A percentile compares a stretch with the other conserved stretches of the same genome.
Conservation (phyloP, 176 grass and related monocot species). For the Calamus simplicifolius region DNA sequence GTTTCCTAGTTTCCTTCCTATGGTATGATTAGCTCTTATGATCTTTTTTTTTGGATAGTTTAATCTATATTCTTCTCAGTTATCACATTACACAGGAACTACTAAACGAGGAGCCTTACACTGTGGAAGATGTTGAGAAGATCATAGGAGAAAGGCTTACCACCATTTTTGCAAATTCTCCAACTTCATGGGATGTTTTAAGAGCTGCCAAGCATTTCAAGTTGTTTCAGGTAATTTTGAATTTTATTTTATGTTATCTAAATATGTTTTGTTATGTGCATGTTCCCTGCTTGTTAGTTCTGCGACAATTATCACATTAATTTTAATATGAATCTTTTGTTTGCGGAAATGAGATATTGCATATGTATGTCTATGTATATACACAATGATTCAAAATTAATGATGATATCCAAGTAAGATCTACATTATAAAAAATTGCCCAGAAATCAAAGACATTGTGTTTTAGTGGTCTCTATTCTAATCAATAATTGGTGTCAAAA, state of each 20-base stretch:
- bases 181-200: constrained; percentile 78
- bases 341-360: too few relatives aligned
- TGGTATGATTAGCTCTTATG: not conserved
- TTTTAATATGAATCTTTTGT: too few relatives aligned
- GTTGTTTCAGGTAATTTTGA: constrained; percentile 58
- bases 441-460: too few relatives aligned
- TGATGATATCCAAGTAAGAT: too few relatives aligned
- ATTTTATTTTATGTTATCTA: not conserved
- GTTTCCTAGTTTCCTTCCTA: too few relatives aligned
- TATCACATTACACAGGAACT: constrained; percentile 45
- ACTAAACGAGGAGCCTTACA: constrained; percentile 73
- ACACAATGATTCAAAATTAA: too few relatives aligned
- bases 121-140: constrained; percentile 65
- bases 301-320: too few relatives aligned
- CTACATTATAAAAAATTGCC: too few relatives aligned
- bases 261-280: not conserved
- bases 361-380: too few relatives aligned
- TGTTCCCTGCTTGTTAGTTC: too few relatives aligned
- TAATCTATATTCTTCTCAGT: constrained; percentile 7
- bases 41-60: constrained; percentile 10
- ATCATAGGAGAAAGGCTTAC: constrained; percentile 46
- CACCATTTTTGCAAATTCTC: constrained; percentile 62
- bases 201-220: constrained; percentile 76
- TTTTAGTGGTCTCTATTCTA: too few relatives aligned
- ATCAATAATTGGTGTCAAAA: too few relatives aligned